A percentile compares a stretch with the other conserved stretches of the same genome.
These are phyloP conservation scores for Syncephalastrum contaminatum DNA, from an alignment of 371 early-diverging fungal species.

Conservation along the genomic window DNA sequence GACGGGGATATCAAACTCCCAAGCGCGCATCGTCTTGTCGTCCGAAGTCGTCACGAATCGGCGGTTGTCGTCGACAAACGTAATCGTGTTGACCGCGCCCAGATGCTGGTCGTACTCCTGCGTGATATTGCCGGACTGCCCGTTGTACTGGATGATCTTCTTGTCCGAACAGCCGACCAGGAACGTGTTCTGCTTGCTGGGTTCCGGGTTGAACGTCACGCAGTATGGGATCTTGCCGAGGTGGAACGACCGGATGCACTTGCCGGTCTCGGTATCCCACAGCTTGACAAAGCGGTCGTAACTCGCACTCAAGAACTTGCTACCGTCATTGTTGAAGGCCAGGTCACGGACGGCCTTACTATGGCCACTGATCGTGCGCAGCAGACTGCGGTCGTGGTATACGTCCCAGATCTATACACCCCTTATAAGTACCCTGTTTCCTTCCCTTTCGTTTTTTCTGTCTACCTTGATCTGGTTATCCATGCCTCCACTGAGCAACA, in stretches of 20 bases:
- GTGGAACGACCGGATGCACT: constrained; percentile 76
- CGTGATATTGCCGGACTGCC: constrained; percentile 75
- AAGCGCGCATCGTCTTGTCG: constrained; percentile 95
- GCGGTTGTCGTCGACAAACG: constrained; percentile 93
- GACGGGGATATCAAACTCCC: constrained; percentile 97
- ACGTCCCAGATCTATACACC: constrained; percentile 83
- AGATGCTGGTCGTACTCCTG: constrained; percentile 97
- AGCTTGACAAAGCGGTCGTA: constrained; percentile 91
- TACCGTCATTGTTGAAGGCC: constrained; percentile 87
- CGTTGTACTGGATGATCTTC: constrained; percentile 89
- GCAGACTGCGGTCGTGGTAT: constrained; percentile 80
- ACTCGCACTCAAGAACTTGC: constrained; percentile 81
- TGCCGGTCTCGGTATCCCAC: constrained; percentile 97
- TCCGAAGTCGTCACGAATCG: constrained; percentile 95
- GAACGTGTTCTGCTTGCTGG: constrained; percentile 80
- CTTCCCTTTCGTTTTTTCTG: not conserved
- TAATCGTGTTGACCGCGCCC: constrained; percentile 94
- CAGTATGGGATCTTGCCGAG: constrained; percentile 86
- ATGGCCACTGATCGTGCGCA: constrained; percentile 91
- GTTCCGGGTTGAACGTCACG: constrained; percentile 87
- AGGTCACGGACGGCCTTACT: constrained; percentile 91
- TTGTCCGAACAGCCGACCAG: constrained; percentile 93
- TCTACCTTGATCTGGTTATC: constrained; percentile 87
- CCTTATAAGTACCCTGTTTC: not conserved
- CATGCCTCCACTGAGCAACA: constrained; percentile 90